phyloP scores from a whole-genome alignment of 2,329 filamentous ascomycete genomes.

The Beauveria scarabaeidicola region DNA sequence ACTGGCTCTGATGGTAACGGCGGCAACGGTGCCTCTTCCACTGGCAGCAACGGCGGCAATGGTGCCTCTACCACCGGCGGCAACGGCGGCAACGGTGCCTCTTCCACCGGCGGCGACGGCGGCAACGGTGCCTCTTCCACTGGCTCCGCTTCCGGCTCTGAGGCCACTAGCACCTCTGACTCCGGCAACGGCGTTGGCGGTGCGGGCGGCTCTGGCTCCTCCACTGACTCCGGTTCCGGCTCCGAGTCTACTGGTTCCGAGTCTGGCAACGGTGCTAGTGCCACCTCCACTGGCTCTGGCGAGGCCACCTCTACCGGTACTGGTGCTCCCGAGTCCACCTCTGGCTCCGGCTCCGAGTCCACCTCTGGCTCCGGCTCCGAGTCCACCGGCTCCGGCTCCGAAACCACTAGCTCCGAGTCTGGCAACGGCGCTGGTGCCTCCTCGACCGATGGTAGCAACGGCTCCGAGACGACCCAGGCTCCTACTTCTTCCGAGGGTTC shows the following conservation, averaged over 20 bases:
- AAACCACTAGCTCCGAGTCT: conserved; percentile 17
- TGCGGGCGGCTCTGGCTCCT: background rate
- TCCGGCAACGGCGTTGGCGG: background rate
- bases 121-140: conserved; percentile 17
- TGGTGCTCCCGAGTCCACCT: background rate
- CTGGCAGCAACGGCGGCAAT: conserved; percentile 16
- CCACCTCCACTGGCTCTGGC: conserved; percentile 10
- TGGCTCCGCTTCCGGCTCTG: conserved; percentile 12
- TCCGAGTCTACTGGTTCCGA: conserved; percentile 11
- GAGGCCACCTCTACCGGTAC: too few relatives aligned
- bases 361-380: conserved; percentile 2
- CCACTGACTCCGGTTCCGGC: conserved; percentile 13
- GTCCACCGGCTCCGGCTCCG: conserved; percentile 4
- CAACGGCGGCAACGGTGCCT: conserved; percentile 13
- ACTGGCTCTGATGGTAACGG: background rate
- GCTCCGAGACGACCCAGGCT: conserved; percentile 10
- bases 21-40: conserved; percentile 15
- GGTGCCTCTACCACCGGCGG: conserved; percentile 14
- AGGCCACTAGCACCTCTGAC: conserved; percentile 8
- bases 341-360: background rate
- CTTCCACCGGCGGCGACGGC: conserved; percentile 14
- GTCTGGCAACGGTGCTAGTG: conserved; percentile 9
- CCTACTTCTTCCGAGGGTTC: conserved; percentile 13
- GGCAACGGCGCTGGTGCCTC: conserved; percentile 13
- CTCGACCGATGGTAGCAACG: conserved; percentile 13